Evolutionary conservation across 1,284 basidiomycete genomes (phyloP), one percentile per base, ranked within the genome.

Genomic region (Sparassis latifolia): DNA sequence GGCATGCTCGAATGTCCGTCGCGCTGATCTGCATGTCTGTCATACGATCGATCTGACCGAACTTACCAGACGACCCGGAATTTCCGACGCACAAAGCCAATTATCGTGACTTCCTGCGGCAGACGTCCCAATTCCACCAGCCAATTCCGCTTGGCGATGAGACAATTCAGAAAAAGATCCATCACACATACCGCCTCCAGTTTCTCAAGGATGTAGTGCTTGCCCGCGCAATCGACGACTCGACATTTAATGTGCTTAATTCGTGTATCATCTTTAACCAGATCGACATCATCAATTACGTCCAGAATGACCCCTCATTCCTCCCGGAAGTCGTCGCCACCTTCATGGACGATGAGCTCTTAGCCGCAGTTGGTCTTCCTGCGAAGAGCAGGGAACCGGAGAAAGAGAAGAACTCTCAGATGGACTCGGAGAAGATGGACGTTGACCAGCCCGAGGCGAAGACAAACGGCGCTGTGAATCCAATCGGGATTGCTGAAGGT

Each of bases 221-320:
- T 33, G 93, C 94, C 0, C 84, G 96, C 5, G 84, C 90, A 2
- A 79, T 98, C 43, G 96, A 99, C 63, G 96, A 99, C 66, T 89
- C 92, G 1, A 97, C 94, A 0, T 97, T 97, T 75, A 94, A 94
- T 61, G 92, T 97, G 60, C 82, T 99, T 62, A 97, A 94, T 70
- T 93, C 92, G 12, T 92, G 92, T 69, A 92, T 99, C 66, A 96
- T 98, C 66, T 99, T 96, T 79, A 97, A 98, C 71, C 96, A 99
- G 69, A 94, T 96, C 62, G 96, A 99, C 69, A 98, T 99, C 63
- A 92, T 98, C 64, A 84, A 79, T 49, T 87, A 96, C 66, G 82
- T 97, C 44, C 89, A 94, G 63, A 79, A 77, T 51, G 90, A 95
- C 63, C 79, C 80, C 4, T 65, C 69, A 4, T 88, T 97, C 65